Evolutionary conservation across 2,329 filamentous ascomycete genomes (phyloP).

Genomic region (Scedosporium dehoogii): DNA sequence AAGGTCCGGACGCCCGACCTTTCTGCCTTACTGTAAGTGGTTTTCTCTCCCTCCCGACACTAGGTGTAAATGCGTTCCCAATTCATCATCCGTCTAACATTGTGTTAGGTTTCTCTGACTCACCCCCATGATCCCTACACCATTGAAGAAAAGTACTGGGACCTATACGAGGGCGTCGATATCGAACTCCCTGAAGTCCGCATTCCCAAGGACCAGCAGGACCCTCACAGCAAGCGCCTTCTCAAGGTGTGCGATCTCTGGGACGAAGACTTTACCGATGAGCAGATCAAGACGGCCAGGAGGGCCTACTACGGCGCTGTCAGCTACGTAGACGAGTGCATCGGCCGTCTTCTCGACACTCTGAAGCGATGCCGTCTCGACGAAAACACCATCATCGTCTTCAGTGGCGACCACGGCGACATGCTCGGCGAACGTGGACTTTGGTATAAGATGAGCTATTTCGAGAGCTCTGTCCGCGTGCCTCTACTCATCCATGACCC

Average conservation of each 20-base stretch:
- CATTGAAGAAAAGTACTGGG: conserved; percentile 90
- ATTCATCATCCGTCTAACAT: conserved; percentile 22
- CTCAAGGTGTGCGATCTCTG: conserved; percentile 80
- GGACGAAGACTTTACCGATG: conserved; percentile 72
- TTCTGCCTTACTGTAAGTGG: conserved; percentile 65
- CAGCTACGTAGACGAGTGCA: conserved; percentile 88
- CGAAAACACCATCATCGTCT: conserved; percentile 83
- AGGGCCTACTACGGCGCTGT: conserved; percentile 89
- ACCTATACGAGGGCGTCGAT: conserved; percentile 79
- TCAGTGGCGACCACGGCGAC: conserved; percentile 89
- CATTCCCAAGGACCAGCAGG: conserved; percentile 72
- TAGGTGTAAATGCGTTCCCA: too few species aligned
- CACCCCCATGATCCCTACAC: conserved; percentile 94
- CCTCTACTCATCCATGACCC: conserved; percentile 80
- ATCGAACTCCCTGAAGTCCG: conserved; percentile 72
- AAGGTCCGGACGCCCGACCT: conserved; percentile 61
- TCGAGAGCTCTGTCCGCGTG: conserved; percentile 81
- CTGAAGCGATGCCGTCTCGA: conserved; percentile 71
- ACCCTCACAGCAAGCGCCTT: conserved; percentile 78
- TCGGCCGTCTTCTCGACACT: conserved; percentile 70
- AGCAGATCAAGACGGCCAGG: conserved; percentile 76
- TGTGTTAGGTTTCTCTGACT: conserved; percentile 58
- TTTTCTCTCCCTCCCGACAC: background rate
- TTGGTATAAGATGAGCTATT: conserved; percentile 99
- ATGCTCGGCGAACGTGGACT: conserved; percentile 89